A percentile compares a stretch with the other conserved stretches of the same genome.
These are phyloP conservation scores for Casuarina equisetifolia DNA, from an alignment of 306 rosid genomes.

Conservation along the genomic window DNA sequence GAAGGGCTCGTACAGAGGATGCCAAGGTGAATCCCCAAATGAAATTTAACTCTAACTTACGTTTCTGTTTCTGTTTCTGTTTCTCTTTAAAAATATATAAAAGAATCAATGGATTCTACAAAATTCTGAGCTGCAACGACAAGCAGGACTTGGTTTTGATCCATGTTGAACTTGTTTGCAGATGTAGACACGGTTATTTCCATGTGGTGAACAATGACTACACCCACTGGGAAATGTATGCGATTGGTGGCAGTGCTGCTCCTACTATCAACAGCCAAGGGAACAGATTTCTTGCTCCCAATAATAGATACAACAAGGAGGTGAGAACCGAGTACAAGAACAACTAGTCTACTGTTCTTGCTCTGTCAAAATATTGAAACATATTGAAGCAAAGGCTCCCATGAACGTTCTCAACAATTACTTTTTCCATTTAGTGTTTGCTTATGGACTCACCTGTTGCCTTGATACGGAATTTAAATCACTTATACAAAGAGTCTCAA, in stretches of 20 bases:
- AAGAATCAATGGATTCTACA: neutral
- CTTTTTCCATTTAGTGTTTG: too few relatives aligned
- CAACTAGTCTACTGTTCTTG: neutral
- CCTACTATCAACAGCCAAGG: slow-evolving; percentile 98
- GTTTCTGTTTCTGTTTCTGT: too few relatives aligned
- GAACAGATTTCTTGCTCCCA: slow-evolving; percentile 80
- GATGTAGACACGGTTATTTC: slow-evolving; percentile 91
- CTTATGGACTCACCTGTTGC: too few relatives aligned
- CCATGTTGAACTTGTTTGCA: slow-evolving; percentile 33
- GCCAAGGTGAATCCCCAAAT: slow-evolving; percentile 41
- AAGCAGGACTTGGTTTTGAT: neutral
- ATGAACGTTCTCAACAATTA: too few relatives aligned
- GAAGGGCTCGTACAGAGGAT: slow-evolving; percentile 89
- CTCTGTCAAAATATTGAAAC: too few relatives aligned
- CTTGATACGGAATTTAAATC: neutral
- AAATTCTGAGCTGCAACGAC: neutral
- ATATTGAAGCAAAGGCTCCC: too few relatives aligned
- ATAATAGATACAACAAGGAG: slow-evolving; percentile 61
- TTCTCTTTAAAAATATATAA: too few relatives aligned
- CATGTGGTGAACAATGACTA: slow-evolving; percentile 99
- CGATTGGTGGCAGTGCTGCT: slow-evolving; percentile 88
- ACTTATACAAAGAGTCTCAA: neutral
- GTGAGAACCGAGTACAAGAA: slow-evolving; percentile 29
- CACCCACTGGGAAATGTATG: slow-evolving; percentile 85
- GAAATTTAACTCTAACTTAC: too few relatives aligned